phyloP scores from a whole-genome alignment of 768 basidiomycete species.

The Pleurotus cornucopiae region DNA sequence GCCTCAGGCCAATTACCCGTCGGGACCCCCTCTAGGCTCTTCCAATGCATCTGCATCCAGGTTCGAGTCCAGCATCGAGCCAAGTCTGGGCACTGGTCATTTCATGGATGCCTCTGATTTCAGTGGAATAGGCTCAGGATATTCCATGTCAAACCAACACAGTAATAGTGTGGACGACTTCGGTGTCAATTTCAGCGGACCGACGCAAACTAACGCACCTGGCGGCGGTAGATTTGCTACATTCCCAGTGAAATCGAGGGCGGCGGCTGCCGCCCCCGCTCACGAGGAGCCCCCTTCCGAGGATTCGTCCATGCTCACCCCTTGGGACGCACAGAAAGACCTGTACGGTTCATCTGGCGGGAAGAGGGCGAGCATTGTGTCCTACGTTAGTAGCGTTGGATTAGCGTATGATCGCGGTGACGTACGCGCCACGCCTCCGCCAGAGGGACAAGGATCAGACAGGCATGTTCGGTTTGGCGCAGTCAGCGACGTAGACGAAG shows the following conservation, averaged over 20 bases:
- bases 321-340: slow-evolving; percentile 11
- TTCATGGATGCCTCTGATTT: slow-evolving; percentile 8
- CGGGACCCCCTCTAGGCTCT: not conserved
- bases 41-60: not conserved
- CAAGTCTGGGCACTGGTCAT: slow-evolving; percentile 6
- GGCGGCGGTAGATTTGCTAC: slow-evolving; percentile 60
- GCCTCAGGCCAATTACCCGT: slow-evolving; percentile 1
- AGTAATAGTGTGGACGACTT: slow-evolving; percentile 37
- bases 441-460: slow-evolving; percentile 20
- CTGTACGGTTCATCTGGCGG: slow-evolving; percentile 25
- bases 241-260: slow-evolving; percentile 48
- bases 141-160: not conserved
- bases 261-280: slow-evolving; percentile 19
- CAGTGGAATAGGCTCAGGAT: not conserved
- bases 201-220: slow-evolving; percentile 15
- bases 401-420: slow-evolving; percentile 25
- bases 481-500: slow-evolving; percentile 34
- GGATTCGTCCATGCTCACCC: slow-evolving; percentile 13
- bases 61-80: not conserved
- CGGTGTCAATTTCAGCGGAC: slow-evolving; percentile 25
- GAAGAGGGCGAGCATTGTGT: slow-evolving; percentile 3
- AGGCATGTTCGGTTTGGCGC: slow-evolving; percentile 43
- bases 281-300: not conserved
- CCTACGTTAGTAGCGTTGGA: slow-evolving; percentile 29
- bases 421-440: slow-evolving; percentile 23